A percentile compares a stretch with the other conserved stretches of the same genome.
These are phyloP conservation scores for Aspergillus brunneoviolaceus DNA, from an alignment of 2,329 filamentous ascomycete genomes.

Conservation along the genomic window DNA sequence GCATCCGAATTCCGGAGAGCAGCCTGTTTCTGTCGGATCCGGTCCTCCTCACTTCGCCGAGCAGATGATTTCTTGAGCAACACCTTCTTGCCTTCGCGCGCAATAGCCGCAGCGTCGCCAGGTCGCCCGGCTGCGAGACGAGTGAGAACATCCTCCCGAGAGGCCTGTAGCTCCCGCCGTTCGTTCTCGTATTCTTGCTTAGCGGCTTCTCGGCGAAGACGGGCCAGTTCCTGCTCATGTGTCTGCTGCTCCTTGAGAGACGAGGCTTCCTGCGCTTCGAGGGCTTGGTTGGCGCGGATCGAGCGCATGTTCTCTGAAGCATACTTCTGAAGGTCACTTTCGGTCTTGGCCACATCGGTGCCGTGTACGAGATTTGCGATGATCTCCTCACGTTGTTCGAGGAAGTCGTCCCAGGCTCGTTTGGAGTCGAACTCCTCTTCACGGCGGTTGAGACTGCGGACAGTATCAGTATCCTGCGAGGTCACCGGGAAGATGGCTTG, in stretches of 20 bases:
- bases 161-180: slow-evolving; percentile 61
- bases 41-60: slow-evolving; percentile 54
- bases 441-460: slow-evolving; percentile 74
- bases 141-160: slow-evolving; percentile 68
- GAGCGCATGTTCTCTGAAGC: slow-evolving; percentile 67
- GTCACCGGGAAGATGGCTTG: neutral
- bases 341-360: slow-evolving; percentile 64
- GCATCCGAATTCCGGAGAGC: slow-evolving; percentile 37
- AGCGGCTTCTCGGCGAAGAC: slow-evolving; percentile 62
- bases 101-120: slow-evolving; percentile 58
- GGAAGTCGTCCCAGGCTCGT: slow-evolving; percentile 85
- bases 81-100: slow-evolving; percentile 57
- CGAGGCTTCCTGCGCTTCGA: slow-evolving; percentile 49
- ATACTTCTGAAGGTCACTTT: slow-evolving; percentile 64
- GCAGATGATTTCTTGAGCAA: slow-evolving; percentile 71
- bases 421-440: slow-evolving; percentile 90
- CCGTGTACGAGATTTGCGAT: slow-evolving; percentile 83
- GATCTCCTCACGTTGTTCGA: slow-evolving; percentile 86
- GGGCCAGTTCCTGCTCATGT: slow-evolving; percentile 66
- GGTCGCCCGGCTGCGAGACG: slow-evolving; percentile 62
- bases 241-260: slow-evolving; percentile 49
- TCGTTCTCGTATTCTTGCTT: slow-evolving; percentile 70
- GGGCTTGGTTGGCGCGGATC: slow-evolving; percentile 53
- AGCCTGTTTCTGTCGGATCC: slow-evolving; percentile 47
- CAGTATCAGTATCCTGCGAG: slow-evolving; percentile 8